Percentiles rank a stretch among this genome's conserved stretches.
Evolutionary conservation across 1,139 yeast species (phyloP).

Genomic region (Geotrichum phurueaensis): DNA sequence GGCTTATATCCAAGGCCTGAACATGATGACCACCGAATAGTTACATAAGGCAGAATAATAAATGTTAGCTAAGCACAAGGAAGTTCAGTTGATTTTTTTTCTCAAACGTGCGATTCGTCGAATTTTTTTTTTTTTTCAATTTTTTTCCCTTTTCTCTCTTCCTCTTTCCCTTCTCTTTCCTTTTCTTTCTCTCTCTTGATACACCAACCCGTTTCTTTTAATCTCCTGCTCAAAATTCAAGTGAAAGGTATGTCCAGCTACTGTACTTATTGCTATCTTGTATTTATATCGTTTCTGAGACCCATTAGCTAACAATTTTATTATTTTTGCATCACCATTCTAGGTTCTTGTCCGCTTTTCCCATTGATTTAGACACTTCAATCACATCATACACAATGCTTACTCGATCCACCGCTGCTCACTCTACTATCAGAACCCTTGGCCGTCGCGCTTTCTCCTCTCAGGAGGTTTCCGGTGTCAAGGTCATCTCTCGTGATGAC

Average conservation of each 20-base stretch:
- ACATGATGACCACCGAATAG: neutral
- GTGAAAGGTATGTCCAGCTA: neutral
- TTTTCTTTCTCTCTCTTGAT: slow-evolving; percentile 5
- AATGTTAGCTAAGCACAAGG: neutral
- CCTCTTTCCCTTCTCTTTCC: slow-evolving; percentile 1
- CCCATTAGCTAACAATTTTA: neutral
- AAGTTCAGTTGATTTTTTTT: slow-evolving; percentile 8
- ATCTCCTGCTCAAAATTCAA: neutral
- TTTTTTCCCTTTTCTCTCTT: slow-evolving; percentile 4
- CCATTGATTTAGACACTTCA: neutral
- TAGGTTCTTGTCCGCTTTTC: neutral
- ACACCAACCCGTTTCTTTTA: slow-evolving; percentile 2
- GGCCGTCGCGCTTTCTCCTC: slow-evolving; percentile 31
- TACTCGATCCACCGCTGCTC: slow-evolving; percentile 17
- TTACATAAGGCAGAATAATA: neutral
- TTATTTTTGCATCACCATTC: neutral
- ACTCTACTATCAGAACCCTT: slow-evolving; percentile 15
- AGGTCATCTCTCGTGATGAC: slow-evolving; percentile 44
- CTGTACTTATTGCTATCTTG: neutral
- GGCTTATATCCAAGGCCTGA: neutral
- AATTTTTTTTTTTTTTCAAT: slow-evolving; percentile 2
- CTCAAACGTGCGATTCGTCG: slow-evolving; percentile 17
- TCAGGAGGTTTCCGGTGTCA: slow-evolving; percentile 35
- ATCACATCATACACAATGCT: slow-evolving; percentile 13
- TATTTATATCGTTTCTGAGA: neutral